Conservation (phyloP, 805 yeast species). For the Saccharomycopsis schoenii region DNA sequence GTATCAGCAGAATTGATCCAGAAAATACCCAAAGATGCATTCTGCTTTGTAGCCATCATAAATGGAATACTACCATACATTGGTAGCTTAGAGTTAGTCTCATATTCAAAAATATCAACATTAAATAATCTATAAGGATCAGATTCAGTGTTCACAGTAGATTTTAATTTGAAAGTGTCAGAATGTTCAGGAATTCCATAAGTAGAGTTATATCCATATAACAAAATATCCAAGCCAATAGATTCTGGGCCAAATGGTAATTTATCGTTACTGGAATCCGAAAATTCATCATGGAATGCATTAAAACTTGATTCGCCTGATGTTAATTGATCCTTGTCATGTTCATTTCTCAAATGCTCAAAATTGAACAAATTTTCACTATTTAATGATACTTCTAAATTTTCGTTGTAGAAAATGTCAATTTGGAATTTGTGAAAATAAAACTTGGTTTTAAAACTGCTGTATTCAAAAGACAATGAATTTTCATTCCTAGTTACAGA, state of each 20-base stretch:
- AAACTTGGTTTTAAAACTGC: slow-evolving; percentile 35
- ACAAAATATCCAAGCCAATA: slow-evolving; percentile 65
- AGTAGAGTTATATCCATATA: slow-evolving; percentile 50
- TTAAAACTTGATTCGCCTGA: slow-evolving; percentile 57
- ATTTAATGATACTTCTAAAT: slow-evolving; percentile 49
- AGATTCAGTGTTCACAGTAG: slow-evolving; percentile 36
- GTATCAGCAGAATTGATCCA: slow-evolving; percentile 95
- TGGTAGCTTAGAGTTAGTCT: slow-evolving; percentile 68
- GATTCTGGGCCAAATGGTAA: slow-evolving; percentile 85
- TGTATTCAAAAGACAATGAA: slow-evolving; percentile 30
- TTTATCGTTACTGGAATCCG: slow-evolving; percentile 54
- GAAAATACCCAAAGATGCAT: slow-evolving; percentile 61
- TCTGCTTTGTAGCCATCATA: slow-evolving; percentile 56
- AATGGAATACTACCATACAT: slow-evolving; percentile 96
- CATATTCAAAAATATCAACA: slow-evolving; percentile 94
- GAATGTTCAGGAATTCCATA: slow-evolving; percentile 99
- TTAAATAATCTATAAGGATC: slow-evolving; percentile 86
- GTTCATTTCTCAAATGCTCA: slow-evolving; percentile 65
- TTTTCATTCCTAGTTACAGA: slow-evolving; percentile 14
- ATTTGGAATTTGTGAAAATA: slow-evolving; percentile 40
- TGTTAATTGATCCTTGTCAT: slow-evolving; percentile 32
- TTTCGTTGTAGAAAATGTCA: slow-evolving; percentile 35
- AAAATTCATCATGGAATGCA: slow-evolving; percentile 62
- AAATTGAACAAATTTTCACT: slow-evolving; percentile 61
- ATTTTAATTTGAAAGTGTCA: slow-evolving; percentile 62